phyloP scores from a whole-genome alignment of 106 monocot species.

The Acorus gramineus region DNA sequence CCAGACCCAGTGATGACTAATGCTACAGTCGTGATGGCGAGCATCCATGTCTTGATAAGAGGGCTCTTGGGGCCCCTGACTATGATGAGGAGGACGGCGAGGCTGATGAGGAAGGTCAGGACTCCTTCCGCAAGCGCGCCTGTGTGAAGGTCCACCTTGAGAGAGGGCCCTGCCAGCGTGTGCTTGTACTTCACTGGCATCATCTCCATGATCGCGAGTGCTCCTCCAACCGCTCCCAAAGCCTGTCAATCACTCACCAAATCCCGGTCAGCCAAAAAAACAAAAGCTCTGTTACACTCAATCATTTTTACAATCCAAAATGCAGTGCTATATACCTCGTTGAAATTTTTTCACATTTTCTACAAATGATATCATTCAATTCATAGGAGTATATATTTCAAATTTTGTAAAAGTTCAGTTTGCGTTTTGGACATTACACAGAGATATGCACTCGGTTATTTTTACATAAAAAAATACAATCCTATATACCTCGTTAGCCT shows the following conservation, averaged over 20 bases:
- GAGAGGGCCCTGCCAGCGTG: slow-evolving; percentile 61
- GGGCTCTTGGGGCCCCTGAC: slow-evolving; percentile 56
- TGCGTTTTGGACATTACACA: no score
- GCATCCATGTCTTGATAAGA: slow-evolving; percentile 50
- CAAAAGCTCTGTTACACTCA: not conserved
- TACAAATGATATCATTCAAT: no score
- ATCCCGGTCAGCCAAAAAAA: not conserved
- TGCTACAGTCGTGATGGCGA: slow-evolving; percentile 45
- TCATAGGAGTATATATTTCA: no score
- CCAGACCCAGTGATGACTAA: slow-evolving; percentile 48
- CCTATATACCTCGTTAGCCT: no score
- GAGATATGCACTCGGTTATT: no score
- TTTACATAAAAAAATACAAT: no score
- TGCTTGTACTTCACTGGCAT: slow-evolving; percentile 84
- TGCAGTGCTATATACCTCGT: no score
- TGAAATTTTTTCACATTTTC: no score
- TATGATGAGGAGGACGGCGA: slow-evolving; percentile 59
- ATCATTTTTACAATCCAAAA: no score
- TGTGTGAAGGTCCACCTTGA: slow-evolving; percentile 79
- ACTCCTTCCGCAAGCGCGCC: slow-evolving; percentile 71
- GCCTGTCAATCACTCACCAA: slow-evolving; percentile 25
- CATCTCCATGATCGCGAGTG: slow-evolving; percentile 49
- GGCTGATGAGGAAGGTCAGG: slow-evolving; percentile 68
- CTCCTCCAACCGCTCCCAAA: slow-evolving; percentile 66
- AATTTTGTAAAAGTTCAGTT: no score